These are phyloP conservation scores for Backusella parvicylindrica DNA, from an alignment of 192 early-diverging fungal species.

Conservation along the genomic window DNA sequence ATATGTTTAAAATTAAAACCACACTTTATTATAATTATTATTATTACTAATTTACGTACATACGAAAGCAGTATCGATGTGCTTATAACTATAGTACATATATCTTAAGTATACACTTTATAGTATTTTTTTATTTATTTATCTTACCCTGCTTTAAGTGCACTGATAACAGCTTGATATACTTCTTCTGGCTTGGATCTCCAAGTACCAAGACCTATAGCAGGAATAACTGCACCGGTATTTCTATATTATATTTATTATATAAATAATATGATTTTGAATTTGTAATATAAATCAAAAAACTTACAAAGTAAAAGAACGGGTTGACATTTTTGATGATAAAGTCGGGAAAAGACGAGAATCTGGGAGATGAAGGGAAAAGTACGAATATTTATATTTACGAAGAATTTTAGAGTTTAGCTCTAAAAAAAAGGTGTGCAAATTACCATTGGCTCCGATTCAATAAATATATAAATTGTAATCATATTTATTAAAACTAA, in stretches of 20 bases:
- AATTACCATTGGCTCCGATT: conserved; percentile 4
- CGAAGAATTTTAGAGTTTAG: not conserved
- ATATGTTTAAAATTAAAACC: conserved; percentile 18
- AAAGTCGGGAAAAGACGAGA: not conserved
- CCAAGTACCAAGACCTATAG: conserved; percentile 52
- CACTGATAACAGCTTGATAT: conserved; percentile 61
- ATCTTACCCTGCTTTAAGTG: conserved; percentile 56
- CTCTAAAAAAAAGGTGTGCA: not conserved
- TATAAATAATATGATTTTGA: not conserved
- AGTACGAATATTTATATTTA: not conserved
- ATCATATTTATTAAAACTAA: too few relatives aligned
- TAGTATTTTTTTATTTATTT: not conserved
- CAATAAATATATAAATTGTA: not conserved
- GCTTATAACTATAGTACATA: conserved; percentile 38
- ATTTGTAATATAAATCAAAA: not conserved
- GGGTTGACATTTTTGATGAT: not conserved
- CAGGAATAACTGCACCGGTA: conserved; percentile 62
- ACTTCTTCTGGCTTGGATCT: conserved; percentile 51
- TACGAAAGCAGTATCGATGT: conserved; percentile 29
- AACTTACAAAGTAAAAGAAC: conserved; percentile 3
- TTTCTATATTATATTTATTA: conserved; percentile 27
- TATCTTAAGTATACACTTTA: not conserved
- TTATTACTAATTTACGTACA: conserved; percentile 11
- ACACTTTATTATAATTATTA: not conserved
- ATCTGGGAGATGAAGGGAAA: not conserved